Base-by-base conservation (phyloP, 805 yeast genomes). In the Wickerhamiella kazuoi region DNA sequence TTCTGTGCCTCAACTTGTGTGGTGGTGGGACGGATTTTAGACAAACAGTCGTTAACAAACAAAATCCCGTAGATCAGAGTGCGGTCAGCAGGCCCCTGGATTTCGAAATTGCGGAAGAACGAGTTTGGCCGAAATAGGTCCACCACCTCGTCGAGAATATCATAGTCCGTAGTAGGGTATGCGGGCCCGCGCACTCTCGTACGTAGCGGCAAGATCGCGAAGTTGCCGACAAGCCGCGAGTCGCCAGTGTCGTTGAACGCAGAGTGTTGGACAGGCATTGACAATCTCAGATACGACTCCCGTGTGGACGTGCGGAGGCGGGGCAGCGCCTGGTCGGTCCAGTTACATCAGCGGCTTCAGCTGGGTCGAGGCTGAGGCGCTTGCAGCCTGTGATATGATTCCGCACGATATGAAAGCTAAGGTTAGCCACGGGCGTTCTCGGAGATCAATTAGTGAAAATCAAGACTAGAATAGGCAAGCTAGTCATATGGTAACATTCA, bases 111-210 rank as follows among this genome's bases (percentile, higher is more conserved):
- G 57, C 81, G 79, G 71, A 90, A 90, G 62, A 90, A 87, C 11
- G 95, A 80, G 60, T 90, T 90, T 50, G 96, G 95, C 48, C 98
- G 69, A 61, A 90, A 90, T 40, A 90, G 67, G 59, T 90, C 97
- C 40, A 90, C 62, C 21, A 76, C 69, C 58, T 90, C 99, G 57
- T 90, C 99, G 41, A 81, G 70, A 41, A 90, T 80, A 61, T 90
- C 99, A 56, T 86, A 87, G 49, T 74, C 81, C 15, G 53, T 57
- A 41, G 73, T 71, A 4, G 93, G 87, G 57, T 76, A 83, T 1
- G 94, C 78, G 8, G 98, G 97, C 3, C 98, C 97, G 49, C 94
- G 71, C 58, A 72, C 78, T 49, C 71, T 73, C 9, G 97, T 77
- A 51, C 76, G 76, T 43, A 90, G 64, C 29, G 99, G 95, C 41